Percentiles rank a stretch among this genome's conserved stretches.
phyloP scores from a whole-genome alignment of 345 rosid genomes.

The Populus ilicifolia region DNA sequence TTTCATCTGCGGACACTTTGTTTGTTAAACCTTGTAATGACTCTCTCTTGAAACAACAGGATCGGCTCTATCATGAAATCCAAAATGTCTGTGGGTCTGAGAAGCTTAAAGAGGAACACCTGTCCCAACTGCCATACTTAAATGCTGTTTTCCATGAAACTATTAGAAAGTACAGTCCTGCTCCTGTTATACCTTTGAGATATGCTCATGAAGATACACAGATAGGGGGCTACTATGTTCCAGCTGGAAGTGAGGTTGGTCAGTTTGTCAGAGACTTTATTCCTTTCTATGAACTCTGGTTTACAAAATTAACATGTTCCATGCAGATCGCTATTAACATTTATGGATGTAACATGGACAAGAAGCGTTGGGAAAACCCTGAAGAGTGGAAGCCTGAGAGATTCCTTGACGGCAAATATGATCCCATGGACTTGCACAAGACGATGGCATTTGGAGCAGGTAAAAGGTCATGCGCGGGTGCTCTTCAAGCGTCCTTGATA shows the following conservation, averaged over 20 bases:
- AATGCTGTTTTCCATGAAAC: constrained; percentile 79
- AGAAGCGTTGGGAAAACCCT: constrained; percentile 62
- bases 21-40: background rate
- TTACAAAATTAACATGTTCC: background rate
- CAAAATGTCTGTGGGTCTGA: constrained; percentile 48
- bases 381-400: constrained; percentile 78
- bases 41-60: constrained; percentile 28
- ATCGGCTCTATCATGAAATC: constrained; percentile 45
- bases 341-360: constrained; percentile 88
- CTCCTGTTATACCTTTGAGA: constrained; percentile 64
- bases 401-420: constrained; percentile 52
- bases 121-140: constrained; percentile 54
- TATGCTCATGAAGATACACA: constrained; percentile 73
- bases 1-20: background rate
- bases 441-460: constrained; percentile 95
- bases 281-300: too few species aligned
- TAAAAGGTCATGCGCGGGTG: constrained; percentile 72
- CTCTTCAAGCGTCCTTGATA: constrained; percentile 62
- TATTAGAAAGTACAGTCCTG: constrained; percentile 71
- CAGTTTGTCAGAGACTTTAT: background rate
- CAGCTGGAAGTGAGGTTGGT: constrained; percentile 67
- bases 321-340: constrained; percentile 80
- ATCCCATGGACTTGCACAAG: constrained; percentile 55
- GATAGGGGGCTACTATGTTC: constrained; percentile 66
- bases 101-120: constrained; percentile 56